These are phyloP conservation scores for Syzygium syzygioides DNA, from an alignment of 441 rosid genomes.

Conservation along the genomic window DNA sequence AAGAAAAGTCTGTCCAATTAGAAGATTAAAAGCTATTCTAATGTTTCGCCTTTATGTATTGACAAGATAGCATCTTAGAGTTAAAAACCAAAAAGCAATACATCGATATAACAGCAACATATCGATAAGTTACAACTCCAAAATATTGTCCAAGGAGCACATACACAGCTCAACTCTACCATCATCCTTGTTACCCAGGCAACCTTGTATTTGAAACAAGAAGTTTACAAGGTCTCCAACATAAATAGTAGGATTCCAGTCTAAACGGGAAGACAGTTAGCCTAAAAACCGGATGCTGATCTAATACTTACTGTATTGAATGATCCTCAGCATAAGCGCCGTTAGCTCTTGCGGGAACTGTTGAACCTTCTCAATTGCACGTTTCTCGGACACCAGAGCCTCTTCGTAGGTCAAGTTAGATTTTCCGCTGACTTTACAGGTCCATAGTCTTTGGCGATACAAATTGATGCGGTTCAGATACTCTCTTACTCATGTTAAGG, in stretches of 20 bases:
- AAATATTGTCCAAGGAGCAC: background rate
- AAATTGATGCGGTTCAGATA: constrained; percentile 79
- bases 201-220: background rate
- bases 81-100: background rate
- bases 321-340: constrained; percentile 53
- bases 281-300: background rate
- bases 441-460: constrained; percentile 85
- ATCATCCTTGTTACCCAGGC: background rate
- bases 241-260: background rate
- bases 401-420: constrained; percentile 86
- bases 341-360: constrained; percentile 68
- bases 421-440: constrained; percentile 85
- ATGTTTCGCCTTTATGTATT: background rate
- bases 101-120: background rate
- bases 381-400: constrained; percentile 87
- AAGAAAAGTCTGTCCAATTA: background rate
- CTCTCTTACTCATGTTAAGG: constrained; percentile 49
- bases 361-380: constrained; percentile 68
- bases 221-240: background rate
- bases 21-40: background rate
- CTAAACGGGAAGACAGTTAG: background rate
- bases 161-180: background rate
- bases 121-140: background rate
- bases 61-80: background rate
- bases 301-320: constrained; percentile 73